These are phyloP conservation scores for Corylus americana DNA, from an alignment of 306 rosid genomes.

Conservation along the genomic window DNA sequence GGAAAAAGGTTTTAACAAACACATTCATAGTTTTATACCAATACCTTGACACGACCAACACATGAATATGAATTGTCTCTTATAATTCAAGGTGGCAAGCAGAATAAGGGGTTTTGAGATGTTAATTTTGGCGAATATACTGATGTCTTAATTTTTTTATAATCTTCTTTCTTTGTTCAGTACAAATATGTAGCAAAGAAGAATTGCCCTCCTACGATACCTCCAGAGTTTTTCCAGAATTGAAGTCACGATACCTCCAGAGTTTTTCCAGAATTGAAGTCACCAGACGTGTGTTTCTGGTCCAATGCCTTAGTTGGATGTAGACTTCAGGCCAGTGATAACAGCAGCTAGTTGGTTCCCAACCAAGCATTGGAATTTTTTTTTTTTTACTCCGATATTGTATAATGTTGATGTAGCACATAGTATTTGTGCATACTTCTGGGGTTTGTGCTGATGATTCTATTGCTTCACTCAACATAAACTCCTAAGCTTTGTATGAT, in stretches of 20 bases:
- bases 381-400: slow-evolving; percentile 13
- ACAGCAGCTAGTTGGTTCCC: slow-evolving; percentile 18
- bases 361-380: slow-evolving; percentile 27
- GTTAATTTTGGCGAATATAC: too few species aligned
- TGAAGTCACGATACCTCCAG: slow-evolving; percentile 53
- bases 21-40: too few species aligned
- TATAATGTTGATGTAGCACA: slow-evolving; percentile 19
- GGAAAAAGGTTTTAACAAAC: too few species aligned
- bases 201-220: slow-evolving; percentile 66
- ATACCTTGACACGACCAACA: background rate
- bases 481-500: background rate
- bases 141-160: too few species aligned
- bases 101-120: too few species aligned
- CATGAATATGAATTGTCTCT: too few species aligned
- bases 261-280: slow-evolving; percentile 52
- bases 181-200: slow-evolving; percentile 87
- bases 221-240: slow-evolving; percentile 60
- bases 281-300: background rate
- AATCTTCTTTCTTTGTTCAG: slow-evolving; percentile 47
- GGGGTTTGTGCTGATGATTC: slow-evolving; percentile 6
- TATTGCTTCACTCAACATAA: background rate
- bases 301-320: slow-evolving; percentile 53
- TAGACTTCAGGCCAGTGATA: slow-evolving; percentile 24
- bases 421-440: slow-evolving; percentile 18
- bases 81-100: slow-evolving; percentile 40